Evolutionary conservation across 192 early-diverging fungal genomes (phyloP), one percentile per base, ranked within the genome.

Genomic region (Chytriomyces hyalinus): DNA sequence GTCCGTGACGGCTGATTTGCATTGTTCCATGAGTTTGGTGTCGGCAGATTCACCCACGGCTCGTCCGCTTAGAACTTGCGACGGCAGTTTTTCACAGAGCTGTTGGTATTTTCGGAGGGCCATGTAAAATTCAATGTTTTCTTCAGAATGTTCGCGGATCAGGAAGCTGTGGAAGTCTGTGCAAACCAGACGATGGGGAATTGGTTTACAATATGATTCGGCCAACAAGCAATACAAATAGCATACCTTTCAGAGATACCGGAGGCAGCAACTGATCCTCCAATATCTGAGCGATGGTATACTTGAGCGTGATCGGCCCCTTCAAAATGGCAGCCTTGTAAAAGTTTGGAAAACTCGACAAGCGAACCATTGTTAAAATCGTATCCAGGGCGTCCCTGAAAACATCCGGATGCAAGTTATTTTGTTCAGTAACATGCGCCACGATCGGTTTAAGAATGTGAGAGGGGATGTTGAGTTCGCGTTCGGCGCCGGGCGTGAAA

Each of bases 301-400:
- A 73, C 50, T 73, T 73, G 3, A 73, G 26, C 26, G 61, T 73
- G 11, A 73, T 63, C 11, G 72, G 72, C 2, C 72, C 72, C 47
- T 76, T 67, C 17, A 53, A 24, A 46, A 65, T 45, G 45, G 80
- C 80, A n/a, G 65, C 6, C 45, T 80, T 80, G 65, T 75, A 57
- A 78, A 81, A 81, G 43, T 81, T 81, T n/a, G 80, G 76, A 61
- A 81, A 81, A 28, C 69, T 67, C 24, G 67, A 73, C 15, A 74
- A 64, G 7, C 80, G 76, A 69, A 81, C 49, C 70, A 78, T 78
- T 24, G 53, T 78, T 0, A 72, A 49, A 20, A 78, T 51, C 57
- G 63, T 63, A 20, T 81, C 80, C 43, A 81, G 17, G 47, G 76
- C 76, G 10, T 13, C 71, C 51, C 65, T 68, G 28, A 78, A 78